Conservation (phyloP, 257 asterid species). For the Salvia splendens region DNA sequence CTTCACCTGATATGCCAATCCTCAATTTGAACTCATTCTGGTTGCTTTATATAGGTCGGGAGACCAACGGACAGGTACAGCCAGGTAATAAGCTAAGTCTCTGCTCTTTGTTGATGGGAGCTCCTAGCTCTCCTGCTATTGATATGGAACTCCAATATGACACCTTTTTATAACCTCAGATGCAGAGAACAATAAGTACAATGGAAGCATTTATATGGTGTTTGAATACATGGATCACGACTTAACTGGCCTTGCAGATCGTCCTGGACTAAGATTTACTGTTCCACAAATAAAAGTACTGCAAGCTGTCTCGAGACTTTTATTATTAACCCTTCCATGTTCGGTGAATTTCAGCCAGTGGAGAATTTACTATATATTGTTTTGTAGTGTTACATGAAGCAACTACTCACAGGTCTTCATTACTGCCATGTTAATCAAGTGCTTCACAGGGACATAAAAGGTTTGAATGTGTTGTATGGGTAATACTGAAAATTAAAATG, state of each 20-base stretch:
- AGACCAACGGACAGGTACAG: conserved; percentile 60
- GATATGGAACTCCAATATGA: conserved; percentile 22
- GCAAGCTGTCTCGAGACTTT: conserved; percentile 29
- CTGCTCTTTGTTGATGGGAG: conserved; percentile 10
- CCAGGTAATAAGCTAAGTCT: conserved; percentile 52
- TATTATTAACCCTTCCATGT: conserved; percentile 14
- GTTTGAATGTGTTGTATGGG: conserved; percentile 38
- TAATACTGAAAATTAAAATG: conserved; percentile 13
- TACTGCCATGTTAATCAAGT: conserved; percentile 94
- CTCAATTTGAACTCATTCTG: conserved; percentile 28
- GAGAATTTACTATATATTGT: conserved; percentile 33
- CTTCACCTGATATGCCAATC: conserved; percentile 16
- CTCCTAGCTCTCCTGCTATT: conserved; percentile 18
- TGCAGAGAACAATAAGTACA: conserved; percentile 79
- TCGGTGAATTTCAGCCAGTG: neutral
- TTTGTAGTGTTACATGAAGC: conserved; percentile 94
- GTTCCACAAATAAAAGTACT: conserved; percentile 90
- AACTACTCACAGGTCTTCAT: conserved; percentile 91
- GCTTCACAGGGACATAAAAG: conserved; percentile 98
- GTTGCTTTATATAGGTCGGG: conserved; percentile 62
- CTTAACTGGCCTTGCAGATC: conserved; percentile 93
- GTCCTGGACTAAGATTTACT: conserved; percentile 92
- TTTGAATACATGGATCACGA: conserved; percentile 99
- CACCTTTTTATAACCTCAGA: conserved; percentile 48
- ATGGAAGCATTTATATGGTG: conserved; percentile 93